A percentile compares a stretch with the other conserved stretches of the same genome.
Conservation (phyloP, 164 flowering plant genomes). For the Macadamia tetraphylla region DNA sequence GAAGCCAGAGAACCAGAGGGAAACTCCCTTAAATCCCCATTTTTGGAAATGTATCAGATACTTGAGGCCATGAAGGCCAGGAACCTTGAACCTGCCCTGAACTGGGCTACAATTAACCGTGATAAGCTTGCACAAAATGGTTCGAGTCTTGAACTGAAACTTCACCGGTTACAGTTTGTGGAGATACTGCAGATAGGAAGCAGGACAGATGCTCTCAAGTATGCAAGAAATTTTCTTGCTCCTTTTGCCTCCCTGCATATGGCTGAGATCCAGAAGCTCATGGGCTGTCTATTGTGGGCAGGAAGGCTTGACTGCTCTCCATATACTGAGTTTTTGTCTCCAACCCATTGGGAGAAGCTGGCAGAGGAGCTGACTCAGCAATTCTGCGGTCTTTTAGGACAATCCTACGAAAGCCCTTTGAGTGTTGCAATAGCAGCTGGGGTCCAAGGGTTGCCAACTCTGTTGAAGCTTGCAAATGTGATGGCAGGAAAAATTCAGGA, state of each 20-base stretch:
- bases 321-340: conserved; percentile 47
- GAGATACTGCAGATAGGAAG: conserved; percentile 53
- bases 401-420: conserved; percentile 64
- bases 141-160: conserved; percentile 60
- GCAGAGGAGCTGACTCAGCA: conserved; percentile 53
- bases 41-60: conserved; percentile 61
- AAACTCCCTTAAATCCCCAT: conserved; percentile 33
- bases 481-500: conserved; percentile 71
- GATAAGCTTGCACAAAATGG: conserved; percentile 50
- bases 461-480: conserved; percentile 71
- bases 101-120: conserved; percentile 50
- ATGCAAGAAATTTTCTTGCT: conserved; percentile 48
- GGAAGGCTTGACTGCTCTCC: conserved; percentile 66
- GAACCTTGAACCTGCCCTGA: conserved; percentile 68
- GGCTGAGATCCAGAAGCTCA: conserved; percentile 70
- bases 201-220: conserved; percentile 52
- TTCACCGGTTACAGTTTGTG: conserved; percentile 59
- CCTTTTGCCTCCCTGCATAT: conserved; percentile 46
- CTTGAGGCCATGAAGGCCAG: conserved; percentile 52
- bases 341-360: conserved; percentile 53
- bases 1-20: conserved; percentile 54
- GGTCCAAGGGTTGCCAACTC: conserved; percentile 58
- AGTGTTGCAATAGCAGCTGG: conserved; percentile 66
- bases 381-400: conserved; percentile 64
- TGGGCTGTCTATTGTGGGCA: conserved; percentile 67